Evolutionary conservation across 768 basidiomycete genomes (phyloP), one percentile per base, ranked within the genome.

Genomic region (Phallus indusiatus): DNA sequence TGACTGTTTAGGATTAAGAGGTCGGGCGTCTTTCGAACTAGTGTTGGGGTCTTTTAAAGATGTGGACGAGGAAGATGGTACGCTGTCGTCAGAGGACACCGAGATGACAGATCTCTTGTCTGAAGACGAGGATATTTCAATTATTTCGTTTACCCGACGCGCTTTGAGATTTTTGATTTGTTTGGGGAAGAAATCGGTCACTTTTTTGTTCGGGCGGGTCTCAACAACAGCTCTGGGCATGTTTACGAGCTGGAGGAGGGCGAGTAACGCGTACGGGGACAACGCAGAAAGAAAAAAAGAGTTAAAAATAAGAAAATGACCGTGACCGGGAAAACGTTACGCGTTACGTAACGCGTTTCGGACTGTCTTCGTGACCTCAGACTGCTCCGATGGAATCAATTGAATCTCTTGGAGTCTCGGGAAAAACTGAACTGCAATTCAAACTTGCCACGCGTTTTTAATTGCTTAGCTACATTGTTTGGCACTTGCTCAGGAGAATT

Each of bases 111-210:
- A 55, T 55, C 36, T 36, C 17, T 20, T n/a, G 16, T n/a, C 34
- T 18, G 54, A 55, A n/a, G 54, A 46, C 17, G 54, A 55, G n/a
- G 54, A 55, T n/a, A 46, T 36, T 36, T 55, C 34, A 22, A 20
- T 21, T 22, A 55, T 47, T 22, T 36, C 37, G 7, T 28, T 7
- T 28, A 28, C 28, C 28, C 28, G 28, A 28, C 28, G 28, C 28
- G 28, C 28, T 7, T 28, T 28, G 28, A 28, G 28, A 28, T 28
- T 28, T 28, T 28, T 28, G 28, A 28, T 2, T 33, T 56, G 55
- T 33, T 48, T 56, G 10, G 21, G 4, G n/a, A 56, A 56, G 24
- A 56, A 56, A 49, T 56, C 55, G 5, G 55, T 56, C 24, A 56
- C 14, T 34, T 56, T 56, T 56, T 21, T 56, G 55, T 56, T 46